Evolutionary conservation across 192 early-diverging fungal species (phyloP), one percentile per base, ranked within the genome.

Genomic region (Phlyctochytrium arcticum): DNA sequence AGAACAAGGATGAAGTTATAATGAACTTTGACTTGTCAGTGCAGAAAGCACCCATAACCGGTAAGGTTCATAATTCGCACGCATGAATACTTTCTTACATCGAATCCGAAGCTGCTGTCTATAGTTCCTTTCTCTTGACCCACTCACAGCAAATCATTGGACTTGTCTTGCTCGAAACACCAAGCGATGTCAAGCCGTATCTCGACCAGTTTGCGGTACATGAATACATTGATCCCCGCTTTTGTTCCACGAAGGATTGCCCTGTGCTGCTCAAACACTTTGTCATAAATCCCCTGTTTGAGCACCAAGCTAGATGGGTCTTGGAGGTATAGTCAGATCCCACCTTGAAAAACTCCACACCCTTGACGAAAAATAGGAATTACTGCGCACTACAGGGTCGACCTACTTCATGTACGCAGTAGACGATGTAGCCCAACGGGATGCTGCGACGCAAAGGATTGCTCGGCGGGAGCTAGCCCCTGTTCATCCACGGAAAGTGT

Each of bases 161-260:
- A 3, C 17, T 57, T 15, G 37, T 66, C 17, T 24, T 66, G 7
- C 54, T 82, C 3, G 54, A 78, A 39, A 57, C 62, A 46, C 50
- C 42, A 34, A 50, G 51, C 32, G 69, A 67, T 10, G 42, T 55
- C 6, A 65, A 62, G 6, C 73, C 48, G 21, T 68, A 63, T 32
- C 60, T 69, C 8, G 79, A 83, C 48, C 81, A 83, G 57, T 83
- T 79, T 59, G 75, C 75, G 42, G 74, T 81, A 17, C 74, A 76
- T 46, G 57, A 73, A 23, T 83, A 62, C 64, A 51, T 75, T 0
- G 50, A 73, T 37, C 39, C 71, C 2, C 47, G 67, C 10, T 46
- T 69, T 9, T 46, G 58, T 9, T 31, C 49, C 23, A 30, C 73
- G 6, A 49, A 62, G 17, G 60, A 47, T 15, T 24, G 50, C 35